Base-by-base conservation (phyloP, 192 early-diverging fungal genomes). In the Coemansia pectinata region DNA sequence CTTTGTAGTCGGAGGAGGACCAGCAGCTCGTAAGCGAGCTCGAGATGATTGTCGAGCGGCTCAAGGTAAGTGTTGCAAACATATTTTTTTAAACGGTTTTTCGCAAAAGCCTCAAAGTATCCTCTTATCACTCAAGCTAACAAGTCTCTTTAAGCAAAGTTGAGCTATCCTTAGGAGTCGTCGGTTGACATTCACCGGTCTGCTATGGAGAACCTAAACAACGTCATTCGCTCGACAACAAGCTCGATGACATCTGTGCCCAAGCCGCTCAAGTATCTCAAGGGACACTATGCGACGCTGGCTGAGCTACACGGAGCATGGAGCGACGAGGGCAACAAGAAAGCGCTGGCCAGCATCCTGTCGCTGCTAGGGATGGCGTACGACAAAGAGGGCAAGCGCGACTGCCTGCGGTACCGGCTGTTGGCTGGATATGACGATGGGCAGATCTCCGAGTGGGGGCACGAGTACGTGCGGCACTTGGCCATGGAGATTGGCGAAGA, bases 211-310 rank as follows among this genome's bases (percentile, higher is more conserved):
- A 88, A 89, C 59, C 87, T 99, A 25, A 90, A 91, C 65, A 94
- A 91, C 11, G 67, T 92, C 23, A 98, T 99, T 78, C 92, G 95
- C 59, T 96, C 96, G 9, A 92, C 95, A 8, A 95, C 96, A 4
- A 93, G 91, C 63, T 99, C 98, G 47, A 99, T 99, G 98, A 98
- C 98, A 7, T 95, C 95, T n/a, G 98, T 98, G 5, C 96, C 98
- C 57, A 99, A 99, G 78, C 96, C 96, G 27, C 88, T 99, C 73
- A 99, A 99, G 83, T 99, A 93, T 69, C 79, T 99, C 62, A 88
- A 96, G 63, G 90, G 90, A 40, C 93, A 95, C 63, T 98, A 97
- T 79, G 71, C 74, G 50, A 85, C 87, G 5, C 70, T 98, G 62
- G 75, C 82, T 42, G 84, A 85, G 14, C 76, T 95, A 27, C 93